Conservation (phyloP, 2,329 filamentous ascomycete genomes). For the Pyrenophora teres region DNA sequence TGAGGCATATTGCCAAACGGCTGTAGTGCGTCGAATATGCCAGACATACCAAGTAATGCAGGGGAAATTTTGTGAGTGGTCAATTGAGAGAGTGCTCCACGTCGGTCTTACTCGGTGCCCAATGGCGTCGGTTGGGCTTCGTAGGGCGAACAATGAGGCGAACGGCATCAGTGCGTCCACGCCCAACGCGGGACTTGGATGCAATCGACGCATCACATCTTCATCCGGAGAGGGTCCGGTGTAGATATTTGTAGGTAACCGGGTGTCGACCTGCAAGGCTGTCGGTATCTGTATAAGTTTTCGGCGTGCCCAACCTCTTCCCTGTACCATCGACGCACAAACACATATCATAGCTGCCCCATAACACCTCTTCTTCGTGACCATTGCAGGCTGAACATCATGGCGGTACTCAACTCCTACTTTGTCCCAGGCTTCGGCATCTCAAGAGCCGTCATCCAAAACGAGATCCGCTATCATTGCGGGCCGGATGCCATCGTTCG, state of each 20-base stretch:
- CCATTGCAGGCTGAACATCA: slow-evolving; percentile 12
- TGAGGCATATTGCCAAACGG: slow-evolving; percentile 10
- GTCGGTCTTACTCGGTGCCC: slow-evolving; percentile 31
- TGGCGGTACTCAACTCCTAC: slow-evolving; percentile 46
- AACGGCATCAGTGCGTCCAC: slow-evolving; percentile 33
- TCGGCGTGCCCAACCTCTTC: slow-evolving; percentile 25
- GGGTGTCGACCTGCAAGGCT: slow-evolving; percentile 7
- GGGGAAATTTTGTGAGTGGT: slow-evolving; percentile 11
- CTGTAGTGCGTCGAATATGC: slow-evolving; percentile 6
- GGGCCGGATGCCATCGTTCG: slow-evolving; percentile 51
- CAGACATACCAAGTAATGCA: slow-evolving; percentile 9
- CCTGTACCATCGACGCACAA: slow-evolving; percentile 15
- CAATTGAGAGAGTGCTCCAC: slow-evolving; percentile 16
- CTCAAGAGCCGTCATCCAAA: slow-evolving; percentile 51
- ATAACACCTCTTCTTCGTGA: slow-evolving; percentile 11
- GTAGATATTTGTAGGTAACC: slow-evolving; percentile 18
- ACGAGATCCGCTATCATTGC: slow-evolving; percentile 51
- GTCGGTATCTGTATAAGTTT: slow-evolving; percentile 28
- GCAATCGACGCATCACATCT: slow-evolving; percentile 10
- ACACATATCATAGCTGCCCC: slow-evolving; percentile 15
- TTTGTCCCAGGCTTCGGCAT: slow-evolving; percentile 52
- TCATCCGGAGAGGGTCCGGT: slow-evolving; percentile 13
- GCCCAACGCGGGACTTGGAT: slow-evolving; percentile 27
- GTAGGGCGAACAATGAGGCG: slow-evolving; percentile 38
- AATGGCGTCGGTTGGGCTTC: slow-evolving; percentile 33